Conservation (phyloP, 2,329 filamentous ascomycete genomes). For the Aspergillus pseudonomiae region DNA sequence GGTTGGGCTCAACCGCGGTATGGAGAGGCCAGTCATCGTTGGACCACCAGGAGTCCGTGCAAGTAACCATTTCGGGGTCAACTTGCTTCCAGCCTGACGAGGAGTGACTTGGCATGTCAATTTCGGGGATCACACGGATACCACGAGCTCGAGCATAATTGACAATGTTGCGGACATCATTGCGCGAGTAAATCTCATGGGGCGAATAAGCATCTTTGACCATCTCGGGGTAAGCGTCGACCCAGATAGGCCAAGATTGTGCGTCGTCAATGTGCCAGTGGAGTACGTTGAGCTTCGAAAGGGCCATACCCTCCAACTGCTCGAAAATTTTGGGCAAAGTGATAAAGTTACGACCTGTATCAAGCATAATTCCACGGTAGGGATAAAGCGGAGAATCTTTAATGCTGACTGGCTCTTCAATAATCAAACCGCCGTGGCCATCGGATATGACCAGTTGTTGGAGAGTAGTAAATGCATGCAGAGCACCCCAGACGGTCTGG, state of each 20-base stretch:
- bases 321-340: conserved; percentile 55
- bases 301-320: conserved; percentile 58
- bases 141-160: conserved; percentile 57
- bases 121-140: conserved; percentile 63
- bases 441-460: conserved; percentile 59
- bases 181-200: conserved; percentile 51
- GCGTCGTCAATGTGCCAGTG: conserved; percentile 61
- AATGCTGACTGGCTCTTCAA: conserved; percentile 58
- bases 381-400: conserved; percentile 56
- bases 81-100: conserved; percentile 60
- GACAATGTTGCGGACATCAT: conserved; percentile 49
- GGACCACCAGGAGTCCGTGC: conserved; percentile 62
- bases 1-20: conserved; percentile 60
- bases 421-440: conserved; percentile 47
- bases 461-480: conserved; percentile 61
- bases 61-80: conserved; percentile 60
- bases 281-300: conserved; percentile 61
- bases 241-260: conserved; percentile 59
- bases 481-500: conserved; percentile 57
- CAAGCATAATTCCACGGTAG: conserved; percentile 59
- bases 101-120: conserved; percentile 65
- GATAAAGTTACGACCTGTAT: conserved; percentile 59
- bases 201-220: conserved; percentile 58
- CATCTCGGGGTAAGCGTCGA: conserved; percentile 56
- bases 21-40: conserved; percentile 59